These are phyloP conservation scores for Nepenthes gracilis DNA, from an alignment of 148 eudicot species.

Conservation along the genomic window DNA sequence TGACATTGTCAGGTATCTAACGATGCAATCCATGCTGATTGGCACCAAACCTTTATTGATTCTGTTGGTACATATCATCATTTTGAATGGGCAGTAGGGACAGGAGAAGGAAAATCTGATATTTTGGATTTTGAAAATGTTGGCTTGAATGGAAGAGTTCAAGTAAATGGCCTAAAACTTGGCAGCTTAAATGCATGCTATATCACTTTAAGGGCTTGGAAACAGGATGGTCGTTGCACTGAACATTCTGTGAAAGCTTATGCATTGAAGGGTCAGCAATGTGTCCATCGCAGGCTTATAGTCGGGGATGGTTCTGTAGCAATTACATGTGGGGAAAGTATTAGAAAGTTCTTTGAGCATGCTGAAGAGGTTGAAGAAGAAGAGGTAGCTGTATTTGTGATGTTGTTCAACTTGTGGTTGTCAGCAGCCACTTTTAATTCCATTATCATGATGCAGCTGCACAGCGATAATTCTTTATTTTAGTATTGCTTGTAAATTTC, in stretches of 20 bases:
- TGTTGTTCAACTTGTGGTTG: conserved; percentile 2
- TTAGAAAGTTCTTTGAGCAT: conserved; percentile 87
- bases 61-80: conserved; percentile 70
- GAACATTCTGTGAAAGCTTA: conserved; percentile 91
- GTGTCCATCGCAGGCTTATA: conserved; percentile 89
- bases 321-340: conserved; percentile 71
- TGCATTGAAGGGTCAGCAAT: conserved; percentile 79
- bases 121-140: conserved; percentile 89
- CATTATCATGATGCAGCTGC: conserved; percentile 1
- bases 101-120: conserved; percentile 92
- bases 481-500: background rate
- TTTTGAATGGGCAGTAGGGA: conserved; percentile 97
- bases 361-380: conserved; percentile 99
- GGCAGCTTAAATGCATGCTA: conserved; percentile 71
- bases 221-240: conserved; percentile 60
- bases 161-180: conserved; percentile 70
- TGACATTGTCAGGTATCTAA: conserved; percentile 52
- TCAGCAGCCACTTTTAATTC: background rate
- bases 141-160: conserved; percentile 72
- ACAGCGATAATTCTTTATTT: background rate
- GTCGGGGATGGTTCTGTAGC: conserved; percentile 95
- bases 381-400: conserved; percentile 46
- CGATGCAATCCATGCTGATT: conserved; percentile 75
- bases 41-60: conserved; percentile 81
- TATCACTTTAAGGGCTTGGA: conserved; percentile 89